These are phyloP conservation scores for Tagetes erecta DNA, from an alignment of 129 eudicot species.

Conservation along the genomic window DNA sequence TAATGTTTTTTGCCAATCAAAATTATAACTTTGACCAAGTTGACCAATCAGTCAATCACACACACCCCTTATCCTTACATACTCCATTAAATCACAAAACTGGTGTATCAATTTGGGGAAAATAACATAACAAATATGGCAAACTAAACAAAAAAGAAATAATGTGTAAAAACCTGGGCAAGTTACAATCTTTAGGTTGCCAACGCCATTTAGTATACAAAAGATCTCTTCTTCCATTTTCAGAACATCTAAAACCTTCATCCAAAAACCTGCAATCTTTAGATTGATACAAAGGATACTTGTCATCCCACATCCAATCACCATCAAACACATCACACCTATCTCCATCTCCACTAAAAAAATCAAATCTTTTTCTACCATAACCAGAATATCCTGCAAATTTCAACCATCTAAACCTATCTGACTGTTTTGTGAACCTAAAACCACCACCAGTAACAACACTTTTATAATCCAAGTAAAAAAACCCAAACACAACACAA, in stretches of 20 bases:
- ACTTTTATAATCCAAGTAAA: slow-evolving; percentile 71
- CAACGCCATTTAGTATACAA: slow-evolving; percentile 90
- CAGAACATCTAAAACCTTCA: slow-evolving; percentile 85
- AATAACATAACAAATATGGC: not conserved
- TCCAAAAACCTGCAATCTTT: slow-evolving; percentile 80
- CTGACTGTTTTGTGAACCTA: slow-evolving; percentile 35
- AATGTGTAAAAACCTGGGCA: slow-evolving; percentile 65
- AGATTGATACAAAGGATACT: slow-evolving; percentile 82
- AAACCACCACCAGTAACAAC: slow-evolving; percentile 43
- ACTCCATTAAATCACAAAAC: too few relatives aligned
- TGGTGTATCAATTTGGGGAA: not conserved
- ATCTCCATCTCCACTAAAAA: slow-evolving; percentile 56
- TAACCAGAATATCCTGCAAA: slow-evolving; percentile 26
- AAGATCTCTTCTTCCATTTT: slow-evolving; percentile 84
- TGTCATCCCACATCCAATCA: slow-evolving; percentile 99
- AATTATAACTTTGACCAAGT: not conserved
- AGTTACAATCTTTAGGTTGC: slow-evolving; percentile 84
- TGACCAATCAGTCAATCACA: slow-evolving; percentile 13
- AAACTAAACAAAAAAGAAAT: not conserved
- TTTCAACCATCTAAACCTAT: slow-evolving; percentile 54
- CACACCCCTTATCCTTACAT: slow-evolving; percentile 10
- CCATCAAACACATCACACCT: slow-evolving; percentile 93
- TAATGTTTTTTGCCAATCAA: slow-evolving; percentile 15
- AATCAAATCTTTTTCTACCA: slow-evolving; percentile 51
- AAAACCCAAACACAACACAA: slow-evolving; percentile 54